Evolutionary conservation across 768 basidiomycete genomes (phyloP).

Genomic region (Mycena galericulata): DNA sequence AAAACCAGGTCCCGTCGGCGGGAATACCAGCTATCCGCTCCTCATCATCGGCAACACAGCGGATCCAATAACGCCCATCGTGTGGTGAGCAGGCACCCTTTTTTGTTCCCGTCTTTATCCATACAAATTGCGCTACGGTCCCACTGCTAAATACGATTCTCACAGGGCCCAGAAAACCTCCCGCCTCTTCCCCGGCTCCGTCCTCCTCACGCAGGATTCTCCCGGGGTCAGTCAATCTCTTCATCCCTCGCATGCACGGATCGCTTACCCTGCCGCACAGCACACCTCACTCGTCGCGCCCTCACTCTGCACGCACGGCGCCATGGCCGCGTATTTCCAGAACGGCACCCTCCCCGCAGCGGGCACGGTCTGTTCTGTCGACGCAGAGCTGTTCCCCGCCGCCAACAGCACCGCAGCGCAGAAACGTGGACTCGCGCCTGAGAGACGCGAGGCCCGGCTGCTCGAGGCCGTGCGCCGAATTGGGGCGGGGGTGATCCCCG

Average conservation of each 20-base stretch:
- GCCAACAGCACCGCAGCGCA: background rate
- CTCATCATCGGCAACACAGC: slow-evolving; percentile 44
- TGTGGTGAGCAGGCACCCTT: no score
- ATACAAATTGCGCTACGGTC: no score
- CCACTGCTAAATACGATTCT: no score
- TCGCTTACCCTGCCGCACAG: background rate
- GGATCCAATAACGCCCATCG: no score
- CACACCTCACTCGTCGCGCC: slow-evolving; percentile 2
- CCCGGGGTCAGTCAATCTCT: slow-evolving; percentile 7
- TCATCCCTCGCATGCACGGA: no score
- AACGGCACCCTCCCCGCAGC: slow-evolving; percentile 8
- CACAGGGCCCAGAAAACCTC: no score
- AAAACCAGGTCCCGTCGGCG: slow-evolving; percentile 47
- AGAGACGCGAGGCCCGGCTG: no score
- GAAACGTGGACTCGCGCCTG: no score
- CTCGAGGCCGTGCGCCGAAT: no score
- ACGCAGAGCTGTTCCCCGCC: background rate
- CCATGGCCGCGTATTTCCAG: background rate
- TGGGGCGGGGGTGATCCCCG: no score
- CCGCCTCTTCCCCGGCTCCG: slow-evolving; percentile 20
- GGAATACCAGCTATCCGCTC: slow-evolving; percentile 54
- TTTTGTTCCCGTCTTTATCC: no score
- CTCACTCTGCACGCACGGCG: background rate
- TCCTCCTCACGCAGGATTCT: slow-evolving; percentile 18
- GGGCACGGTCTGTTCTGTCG: background rate